A percentile compares a stretch with the other conserved stretches of the same genome.
Evolutionary conservation across 2,329 filamentous ascomycete species (phyloP).

Genomic region (Nemania sp.): DNA sequence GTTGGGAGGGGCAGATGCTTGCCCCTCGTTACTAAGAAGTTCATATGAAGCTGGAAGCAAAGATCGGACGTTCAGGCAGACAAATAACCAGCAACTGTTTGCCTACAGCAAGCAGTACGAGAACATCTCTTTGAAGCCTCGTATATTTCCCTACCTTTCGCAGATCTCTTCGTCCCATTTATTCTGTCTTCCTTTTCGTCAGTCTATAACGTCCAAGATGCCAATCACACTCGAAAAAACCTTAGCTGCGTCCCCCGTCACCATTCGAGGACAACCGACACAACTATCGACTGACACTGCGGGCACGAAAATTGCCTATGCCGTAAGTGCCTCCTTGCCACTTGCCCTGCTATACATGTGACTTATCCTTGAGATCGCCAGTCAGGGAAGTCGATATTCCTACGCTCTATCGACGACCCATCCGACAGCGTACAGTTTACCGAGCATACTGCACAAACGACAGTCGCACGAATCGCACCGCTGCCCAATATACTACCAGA

Average conservation of each 20-base stretch:
- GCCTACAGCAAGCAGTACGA: background rate
- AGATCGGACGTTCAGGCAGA: conserved; percentile 12
- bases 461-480: conserved; percentile 90
- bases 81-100: background rate
- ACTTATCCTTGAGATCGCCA: conserved; percentile 43
- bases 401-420: conserved; percentile 91
- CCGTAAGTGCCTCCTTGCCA: conserved; percentile 60
- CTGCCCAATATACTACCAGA: conserved; percentile 58
- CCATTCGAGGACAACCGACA: conserved; percentile 83
- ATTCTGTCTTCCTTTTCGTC: too few relatives aligned
- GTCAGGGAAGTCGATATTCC: conserved; percentile 96
- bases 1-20: background rate
- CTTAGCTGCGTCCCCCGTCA: conserved; percentile 83
- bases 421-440: conserved; percentile 87
- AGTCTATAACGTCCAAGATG: conserved; percentile 44
- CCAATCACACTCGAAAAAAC: conserved; percentile 68
- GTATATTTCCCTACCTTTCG: background rate
- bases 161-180: background rate
- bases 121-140: background rate
- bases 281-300: conserved; percentile 87
- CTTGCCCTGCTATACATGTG: background rate
- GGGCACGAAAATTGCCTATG: conserved; percentile 90
- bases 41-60: background rate
- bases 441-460: conserved; percentile 84
- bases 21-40: conserved; percentile 18